These are phyloP conservation scores for Smallanthus sonchifolius DNA, from an alignment of 129 eudicot genomes.

Conservation along the genomic window DNA sequence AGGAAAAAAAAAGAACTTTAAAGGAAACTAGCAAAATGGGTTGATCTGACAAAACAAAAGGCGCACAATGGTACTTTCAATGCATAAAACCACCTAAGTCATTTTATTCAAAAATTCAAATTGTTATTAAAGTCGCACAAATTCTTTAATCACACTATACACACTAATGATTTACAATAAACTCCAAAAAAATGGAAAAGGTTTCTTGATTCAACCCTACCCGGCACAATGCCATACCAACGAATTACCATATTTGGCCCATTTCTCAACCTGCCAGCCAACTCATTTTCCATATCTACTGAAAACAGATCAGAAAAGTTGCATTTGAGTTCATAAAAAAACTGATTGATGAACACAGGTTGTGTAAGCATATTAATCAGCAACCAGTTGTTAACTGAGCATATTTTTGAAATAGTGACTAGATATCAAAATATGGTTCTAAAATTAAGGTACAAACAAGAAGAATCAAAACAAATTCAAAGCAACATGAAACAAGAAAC, in stretches of 20 bases:
- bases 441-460: background rate
- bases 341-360: background rate
- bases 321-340: background rate
- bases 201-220: background rate
- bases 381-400: background rate
- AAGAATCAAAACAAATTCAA: background rate
- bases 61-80: background rate
- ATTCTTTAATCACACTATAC: background rate
- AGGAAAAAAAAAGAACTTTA: background rate
- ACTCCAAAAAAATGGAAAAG: background rate
- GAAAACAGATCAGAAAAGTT: background rate
- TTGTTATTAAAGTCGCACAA: background rate
- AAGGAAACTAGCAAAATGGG: background rate
- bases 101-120: background rate
- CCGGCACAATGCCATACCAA: background rate
- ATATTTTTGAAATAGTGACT: background rate
- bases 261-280: background rate
- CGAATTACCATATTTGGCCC: background rate
- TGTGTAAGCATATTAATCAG: background rate
- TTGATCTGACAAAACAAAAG: background rate
- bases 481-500: background rate
- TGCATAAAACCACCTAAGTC: background rate
- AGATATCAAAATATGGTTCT: background rate
- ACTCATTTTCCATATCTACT: background rate
- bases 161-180: background rate